Evolutionary conservation across 2,329 filamentous ascomycete genomes (phyloP), one percentile per base, ranked within the genome.

Genomic region (Claviceps maximensis): DNA sequence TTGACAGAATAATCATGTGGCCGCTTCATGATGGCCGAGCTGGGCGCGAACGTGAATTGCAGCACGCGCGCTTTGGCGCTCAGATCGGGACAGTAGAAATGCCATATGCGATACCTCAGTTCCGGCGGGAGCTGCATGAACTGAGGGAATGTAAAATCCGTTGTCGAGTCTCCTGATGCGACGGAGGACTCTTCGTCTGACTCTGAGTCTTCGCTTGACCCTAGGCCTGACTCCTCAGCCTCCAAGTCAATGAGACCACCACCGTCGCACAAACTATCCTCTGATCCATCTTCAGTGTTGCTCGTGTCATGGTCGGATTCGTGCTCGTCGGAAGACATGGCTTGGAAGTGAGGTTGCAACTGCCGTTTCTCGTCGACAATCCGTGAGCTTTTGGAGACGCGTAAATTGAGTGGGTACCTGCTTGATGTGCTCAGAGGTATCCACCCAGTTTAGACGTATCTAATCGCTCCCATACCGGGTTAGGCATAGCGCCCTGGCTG

Each of bases 91-190:
- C 67, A 68, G 52, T 64, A 66, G 19, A 58, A 49, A 40, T 63
- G 57, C 68, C 68, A 70, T 50, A 70, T 56, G 23, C 57, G 62
- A 23, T 59, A 53, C 49, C 67, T 63, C 17, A 70, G 56, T 55
- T 70, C 68, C 12, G 61, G 59, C 1, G 68, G 68, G 1, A 70
- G 61, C 45, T 47, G 36, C 47, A 49, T 50, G 49, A 59, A 69
- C 47, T 55, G 19, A 49, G 58, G 40, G 57, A 69, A 64, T 2
- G 52, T 46, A 1, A 41, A 23, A 4, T 53, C 42, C 5, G 42
- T 7, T 12, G 31, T 17, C n/a, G 21, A 8, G 4, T 21, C 45
- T 10, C 55, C 50, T 6, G 52, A 52, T 41, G 7, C 33, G n/a
- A 44, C 33, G 17, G 42, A 41, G 29, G 25, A 21, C 5, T 40